These are phyloP conservation scores for Colletotrichum sp. DNA, from an alignment of 2,329 filamentous ascomycete species.

Conservation along the genomic window DNA sequence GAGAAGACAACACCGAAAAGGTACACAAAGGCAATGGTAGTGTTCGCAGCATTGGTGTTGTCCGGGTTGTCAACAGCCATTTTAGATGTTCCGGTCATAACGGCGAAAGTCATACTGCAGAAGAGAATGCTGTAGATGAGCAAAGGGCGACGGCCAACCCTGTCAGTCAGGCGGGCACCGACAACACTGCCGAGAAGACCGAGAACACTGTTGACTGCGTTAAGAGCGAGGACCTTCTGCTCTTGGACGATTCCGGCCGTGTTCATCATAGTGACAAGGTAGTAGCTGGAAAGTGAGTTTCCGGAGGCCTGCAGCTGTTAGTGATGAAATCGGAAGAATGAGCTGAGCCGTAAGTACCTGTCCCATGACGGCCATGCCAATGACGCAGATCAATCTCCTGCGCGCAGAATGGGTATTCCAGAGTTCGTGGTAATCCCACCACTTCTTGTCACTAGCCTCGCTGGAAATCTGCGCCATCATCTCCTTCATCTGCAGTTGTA, in stretches of 20 bases:
- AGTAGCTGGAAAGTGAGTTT: constrained; percentile 54
- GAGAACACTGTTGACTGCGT: constrained; percentile 59
- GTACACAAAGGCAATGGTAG: constrained; percentile 56
- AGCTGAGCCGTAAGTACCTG: constrained; percentile 44
- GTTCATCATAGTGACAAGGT: constrained; percentile 58
- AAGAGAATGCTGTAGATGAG: constrained; percentile 53
- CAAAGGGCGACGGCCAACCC: constrained; percentile 60
- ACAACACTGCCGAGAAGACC: constrained; percentile 55
- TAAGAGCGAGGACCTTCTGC: constrained; percentile 54
- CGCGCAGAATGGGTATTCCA: constrained; percentile 54
- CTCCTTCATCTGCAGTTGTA: constrained; percentile 57
- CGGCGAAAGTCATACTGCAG: constrained; percentile 50
- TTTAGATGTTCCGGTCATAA: constrained; percentile 55
- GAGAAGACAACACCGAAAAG: constrained; percentile 58
- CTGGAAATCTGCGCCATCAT: constrained; percentile 49
- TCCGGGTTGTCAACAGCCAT: constrained; percentile 41
- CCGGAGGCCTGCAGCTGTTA: constrained; percentile 30
- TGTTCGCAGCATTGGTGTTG: constrained; percentile 44
- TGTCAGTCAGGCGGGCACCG: constrained; percentile 62
- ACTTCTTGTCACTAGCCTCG: constrained; percentile 58
- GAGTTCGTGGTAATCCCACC: constrained; percentile 61
- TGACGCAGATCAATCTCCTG: constrained; percentile 56
- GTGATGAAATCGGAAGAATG: too few species aligned
- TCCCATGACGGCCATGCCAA: constrained; percentile 57
- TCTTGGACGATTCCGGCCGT: constrained; percentile 56